These are phyloP conservation scores for Glycyrrhiza uralensis DNA, from an alignment of 306 rosid species.

Conservation along the genomic window DNA sequence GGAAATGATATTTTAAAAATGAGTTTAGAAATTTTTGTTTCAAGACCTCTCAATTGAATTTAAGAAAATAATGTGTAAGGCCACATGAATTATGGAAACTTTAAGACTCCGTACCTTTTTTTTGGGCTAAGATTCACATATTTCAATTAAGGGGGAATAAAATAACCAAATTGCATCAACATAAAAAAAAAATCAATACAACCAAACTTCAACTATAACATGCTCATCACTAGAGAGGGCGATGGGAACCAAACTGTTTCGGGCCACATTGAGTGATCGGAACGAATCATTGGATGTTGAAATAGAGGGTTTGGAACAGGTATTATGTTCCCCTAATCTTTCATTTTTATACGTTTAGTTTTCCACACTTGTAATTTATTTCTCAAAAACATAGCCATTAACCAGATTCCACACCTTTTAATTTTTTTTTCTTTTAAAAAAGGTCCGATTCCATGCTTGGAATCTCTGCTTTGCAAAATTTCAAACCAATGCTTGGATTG, in stretches of 20 bases:
- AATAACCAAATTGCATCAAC: too few relatives aligned
- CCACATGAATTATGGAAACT: too few relatives aligned
- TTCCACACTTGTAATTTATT: constrained; percentile 11
- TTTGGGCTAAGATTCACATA: too few relatives aligned
- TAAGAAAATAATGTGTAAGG: too few relatives aligned
- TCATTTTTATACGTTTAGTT: constrained; percentile 15
- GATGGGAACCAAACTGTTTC: constrained; percentile 1
- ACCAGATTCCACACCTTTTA: constrained; percentile 33
- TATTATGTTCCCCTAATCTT: constrained; percentile 20
- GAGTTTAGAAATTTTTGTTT: too few relatives aligned
- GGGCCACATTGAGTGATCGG: neutral
- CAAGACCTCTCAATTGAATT: too few relatives aligned
- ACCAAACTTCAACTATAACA: neutral
- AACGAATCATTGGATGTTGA: constrained; percentile 21
- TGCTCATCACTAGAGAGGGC: neutral
- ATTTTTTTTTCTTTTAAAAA: neutral
- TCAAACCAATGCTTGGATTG: neutral
- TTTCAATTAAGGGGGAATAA: too few relatives aligned
- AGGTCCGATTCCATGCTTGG: constrained; percentile 25
- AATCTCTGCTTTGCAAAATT: constrained; percentile 21
- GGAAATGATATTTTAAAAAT: too few relatives aligned
- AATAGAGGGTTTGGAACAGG: constrained; percentile 18
- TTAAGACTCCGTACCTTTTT: too few relatives aligned
- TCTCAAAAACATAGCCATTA: constrained; percentile 13
- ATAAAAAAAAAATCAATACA: neutral